Evolutionary conservation across 805 yeast species (phyloP).

Genomic region (Nakazawaea sp.): DNA sequence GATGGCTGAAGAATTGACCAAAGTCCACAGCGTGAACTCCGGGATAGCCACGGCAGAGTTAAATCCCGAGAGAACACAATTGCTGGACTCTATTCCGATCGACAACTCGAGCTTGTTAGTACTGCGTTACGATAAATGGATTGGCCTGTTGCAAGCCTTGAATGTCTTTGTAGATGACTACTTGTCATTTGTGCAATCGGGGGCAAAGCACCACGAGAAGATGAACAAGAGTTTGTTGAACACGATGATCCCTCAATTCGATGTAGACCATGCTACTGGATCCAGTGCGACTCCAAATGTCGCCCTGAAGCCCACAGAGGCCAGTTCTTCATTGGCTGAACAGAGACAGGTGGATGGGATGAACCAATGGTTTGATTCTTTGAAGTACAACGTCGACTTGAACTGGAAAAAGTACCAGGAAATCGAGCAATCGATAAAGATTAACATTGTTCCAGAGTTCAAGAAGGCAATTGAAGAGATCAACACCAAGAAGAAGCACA

Average conservation of each 20-base stretch:
- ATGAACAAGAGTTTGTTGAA: constrained; percentile 16
- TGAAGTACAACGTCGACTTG: constrained; percentile 21
- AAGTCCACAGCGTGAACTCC: neutral
- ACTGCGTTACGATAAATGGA: constrained; percentile 22
- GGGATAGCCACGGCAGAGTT: constrained; percentile 10
- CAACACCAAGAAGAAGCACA: constrained; percentile 34
- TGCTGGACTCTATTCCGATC: constrained; percentile 9
- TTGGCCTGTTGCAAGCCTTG: constrained; percentile 17
- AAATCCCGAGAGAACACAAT: constrained; percentile 9
- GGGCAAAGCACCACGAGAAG: constrained; percentile 19
- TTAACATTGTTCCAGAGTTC: constrained; percentile 34
- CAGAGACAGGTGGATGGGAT: constrained; percentile 12
- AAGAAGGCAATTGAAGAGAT: constrained; percentile 32
- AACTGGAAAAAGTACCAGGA: constrained; percentile 28
- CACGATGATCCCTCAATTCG: constrained; percentile 23
- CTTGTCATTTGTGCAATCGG: constrained; percentile 15
- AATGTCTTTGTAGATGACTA: constrained; percentile 21
- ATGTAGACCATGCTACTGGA: constrained; percentile 17
- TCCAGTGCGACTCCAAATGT: constrained; percentile 18
- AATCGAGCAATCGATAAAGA: constrained; percentile 29
- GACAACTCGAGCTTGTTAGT: constrained; percentile 9
- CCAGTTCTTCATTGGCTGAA: constrained; percentile 1
- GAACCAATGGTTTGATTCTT: constrained; percentile 20
- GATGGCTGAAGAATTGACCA: constrained; percentile 3
- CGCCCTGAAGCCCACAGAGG: constrained; percentile 12